Evolutionary conservation across 495 filamentous ascomycete genomes (phyloP), one percentile per base, ranked within the genome.

Genomic region (Penicillium tannophilum): DNA sequence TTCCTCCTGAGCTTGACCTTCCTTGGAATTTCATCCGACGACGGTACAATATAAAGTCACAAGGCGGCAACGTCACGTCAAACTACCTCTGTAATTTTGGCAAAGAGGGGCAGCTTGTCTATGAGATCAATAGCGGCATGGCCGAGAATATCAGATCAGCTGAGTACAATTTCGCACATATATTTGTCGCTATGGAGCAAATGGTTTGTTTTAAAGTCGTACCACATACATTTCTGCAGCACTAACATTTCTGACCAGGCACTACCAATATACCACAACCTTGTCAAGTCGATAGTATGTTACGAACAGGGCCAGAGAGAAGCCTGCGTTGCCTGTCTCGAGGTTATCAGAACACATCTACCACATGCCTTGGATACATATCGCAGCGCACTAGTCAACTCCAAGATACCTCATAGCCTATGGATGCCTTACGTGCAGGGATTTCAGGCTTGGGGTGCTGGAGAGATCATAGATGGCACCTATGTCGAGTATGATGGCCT

Each of bases 341-440:
- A 36, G 19, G 20, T 44, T 19, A 68, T 78, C 26, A 66, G 57
- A 12, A 23, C 12, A 0, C 60, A 69, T 24, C 59, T 75, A 2
- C 60, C 63, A 10, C 63, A 59, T 8, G 14, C 70, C 28, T 62
- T 75, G 11, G 55, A 56, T 12, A 57, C 63, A 36, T 76, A 74
- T 63, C 74, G 73, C 51, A 62, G 69, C 8, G 35, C 52, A 3
- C 30, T 67, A 20, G 43, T 50, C 8, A 58, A 63, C 49, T 39
- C 56, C 2, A 52, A 61, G 14, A 66, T 80, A 10, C 66, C 73
- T 1, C 59, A 54, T 0, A 54, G 59, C 1, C 65, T 70, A 4
- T 80, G 76, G 72, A 30, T 76, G 62, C 55, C 48, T 35, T 68
- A 75, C 44, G 69, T 79, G 0, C 77, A 79, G 60, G 74, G 77